Conservation (phyloP, 176 grass and related monocot species). For the Phoenix roebelenii region DNA sequence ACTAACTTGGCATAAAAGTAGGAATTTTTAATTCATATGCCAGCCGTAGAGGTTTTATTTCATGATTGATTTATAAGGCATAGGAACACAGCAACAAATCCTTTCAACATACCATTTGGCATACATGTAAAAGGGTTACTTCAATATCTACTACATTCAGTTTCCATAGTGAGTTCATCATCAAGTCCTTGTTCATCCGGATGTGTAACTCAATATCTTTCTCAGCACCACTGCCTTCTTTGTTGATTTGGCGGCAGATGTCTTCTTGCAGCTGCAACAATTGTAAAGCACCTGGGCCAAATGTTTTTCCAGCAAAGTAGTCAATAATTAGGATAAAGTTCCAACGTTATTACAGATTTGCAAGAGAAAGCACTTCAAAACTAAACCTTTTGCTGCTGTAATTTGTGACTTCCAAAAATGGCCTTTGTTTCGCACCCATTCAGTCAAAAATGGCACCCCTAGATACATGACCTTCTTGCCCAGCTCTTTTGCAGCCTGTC, state of each 20-base stretch:
- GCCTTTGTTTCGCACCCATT: conserved; percentile 98
- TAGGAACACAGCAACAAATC: not conserved
- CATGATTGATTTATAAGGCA: not conserved
- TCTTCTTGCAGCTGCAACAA: conserved; percentile 86
- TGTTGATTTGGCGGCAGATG: conserved; percentile 59
- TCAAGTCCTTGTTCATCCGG: conserved; percentile 89
- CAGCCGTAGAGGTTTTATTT: not conserved
- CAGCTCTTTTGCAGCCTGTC: conserved; percentile 90
- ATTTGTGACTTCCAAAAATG: conserved; percentile 97
- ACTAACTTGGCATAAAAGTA: too few relatives aligned
- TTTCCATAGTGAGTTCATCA: conserved; percentile 95
- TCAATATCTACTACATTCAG: conserved; percentile 93
- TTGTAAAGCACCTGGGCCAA: conserved; percentile 71
- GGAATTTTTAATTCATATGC: too few relatives aligned
- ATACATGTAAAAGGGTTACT: conserved; percentile 88
- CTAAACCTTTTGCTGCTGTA: conserved; percentile 84
- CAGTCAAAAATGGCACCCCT: conserved; percentile 82
- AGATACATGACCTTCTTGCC: conserved; percentile 95
- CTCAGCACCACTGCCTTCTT: conserved; percentile 46
- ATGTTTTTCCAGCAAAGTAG: conserved; percentile 41
- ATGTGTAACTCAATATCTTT: conserved; percentile 71
- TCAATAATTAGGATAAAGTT: conserved; percentile 21
- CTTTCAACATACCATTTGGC: conserved; percentile 62
- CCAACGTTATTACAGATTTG: conserved; percentile 8
- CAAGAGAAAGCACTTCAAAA: conserved; percentile 1